Percentiles rank a stretch among this genome's conserved stretches.
Conservation (phyloP, 1,284 basidiomycete genomes). For the Erythrobasidium hasegawianum region DNA sequence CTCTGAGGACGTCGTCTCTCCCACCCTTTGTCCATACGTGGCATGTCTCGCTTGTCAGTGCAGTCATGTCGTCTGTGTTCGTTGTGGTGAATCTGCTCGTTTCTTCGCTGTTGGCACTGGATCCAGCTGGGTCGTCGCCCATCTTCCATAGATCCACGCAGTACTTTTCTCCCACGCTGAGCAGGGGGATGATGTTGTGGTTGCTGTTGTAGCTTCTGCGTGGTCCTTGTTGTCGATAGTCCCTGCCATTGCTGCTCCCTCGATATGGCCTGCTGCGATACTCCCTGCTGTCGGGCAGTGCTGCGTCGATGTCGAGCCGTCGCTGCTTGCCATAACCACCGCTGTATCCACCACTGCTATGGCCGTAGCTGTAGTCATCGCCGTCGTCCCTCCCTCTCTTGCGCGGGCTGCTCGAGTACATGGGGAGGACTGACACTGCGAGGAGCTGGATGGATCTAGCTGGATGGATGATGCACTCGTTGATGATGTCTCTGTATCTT, state of each 20-base stretch:
- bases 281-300: constrained; percentile 34
- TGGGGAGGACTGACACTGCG: too few relatives aligned
- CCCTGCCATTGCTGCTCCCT: constrained; percentile 1
- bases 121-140: not conserved
- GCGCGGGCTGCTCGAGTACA: constrained; percentile 4
- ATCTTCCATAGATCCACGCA: not conserved
- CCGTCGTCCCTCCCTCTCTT: constrained; percentile 32
- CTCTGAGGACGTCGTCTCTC: constrained; percentile 38
- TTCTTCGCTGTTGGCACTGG: constrained; percentile 27
- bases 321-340: constrained; percentile 22
- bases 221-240: not conserved
- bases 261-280: constrained; percentile 16
- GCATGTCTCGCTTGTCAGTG: constrained; percentile 20
- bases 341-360: constrained; percentile 18
- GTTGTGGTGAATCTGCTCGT: constrained; percentile 7
- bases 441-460: too few relatives aligned
- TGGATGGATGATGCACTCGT: too few relatives aligned
- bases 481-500: too few relatives aligned
- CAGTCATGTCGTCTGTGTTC: constrained; percentile 7
- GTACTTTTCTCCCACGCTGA: constrained; percentile 15
- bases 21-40: constrained; percentile 24
- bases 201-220: constrained; percentile 11
- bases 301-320: constrained; percentile 33
- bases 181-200: constrained; percentile 25
- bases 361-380: constrained; percentile 12